A percentile compares a stretch with the other conserved stretches of the same genome.
These are phyloP conservation scores for Microthlaspi erraticum DNA, from an alignment of 345 rosid species.

Conservation along the genomic window DNA sequence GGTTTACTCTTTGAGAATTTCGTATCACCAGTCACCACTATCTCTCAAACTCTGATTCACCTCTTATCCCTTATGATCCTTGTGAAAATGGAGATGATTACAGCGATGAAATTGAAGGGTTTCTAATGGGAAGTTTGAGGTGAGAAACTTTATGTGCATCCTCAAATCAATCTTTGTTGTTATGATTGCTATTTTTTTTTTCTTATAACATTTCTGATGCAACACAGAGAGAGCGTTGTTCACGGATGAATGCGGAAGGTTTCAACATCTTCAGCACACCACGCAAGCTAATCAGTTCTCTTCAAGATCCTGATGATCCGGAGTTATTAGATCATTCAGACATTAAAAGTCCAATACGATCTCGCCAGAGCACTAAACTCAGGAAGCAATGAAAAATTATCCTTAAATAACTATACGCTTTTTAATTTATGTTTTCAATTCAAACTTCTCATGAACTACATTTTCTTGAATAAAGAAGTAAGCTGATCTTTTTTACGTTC, in stretches of 20 bases:
- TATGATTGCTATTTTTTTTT: too few species aligned
- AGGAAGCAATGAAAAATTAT: constrained; percentile 65
- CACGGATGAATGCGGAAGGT: constrained; percentile 58
- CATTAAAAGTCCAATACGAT: constrained; percentile 52
- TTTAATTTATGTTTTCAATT: too few species aligned
- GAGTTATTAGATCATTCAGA: constrained; percentile 56
- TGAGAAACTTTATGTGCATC: constrained; percentile 34
- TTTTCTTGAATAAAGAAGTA: too few species aligned
- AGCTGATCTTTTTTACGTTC: too few species aligned
- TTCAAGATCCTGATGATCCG: constrained; percentile 65
- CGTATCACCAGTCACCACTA: constrained; percentile 73
- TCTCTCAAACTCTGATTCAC: constrained; percentile 40
- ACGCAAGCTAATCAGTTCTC: constrained; percentile 76
- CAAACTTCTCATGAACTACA: constrained; percentile 61
- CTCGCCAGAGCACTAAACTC: constrained; percentile 45
- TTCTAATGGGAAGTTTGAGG: constrained; percentile 24
- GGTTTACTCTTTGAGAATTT: constrained; percentile 73
- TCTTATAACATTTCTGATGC: constrained; percentile 37
- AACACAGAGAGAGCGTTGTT: constrained; percentile 64
- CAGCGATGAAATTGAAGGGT: too few species aligned
- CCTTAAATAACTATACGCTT: too few species aligned
- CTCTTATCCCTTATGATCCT: too few species aligned
- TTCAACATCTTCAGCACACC: constrained; percentile 73
- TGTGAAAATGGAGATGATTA: too few species aligned
- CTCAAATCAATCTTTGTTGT: constrained; percentile 46